Base-by-base conservation (phyloP, 805 yeast genomes). In the Suhomyces faveliae region DNA sequence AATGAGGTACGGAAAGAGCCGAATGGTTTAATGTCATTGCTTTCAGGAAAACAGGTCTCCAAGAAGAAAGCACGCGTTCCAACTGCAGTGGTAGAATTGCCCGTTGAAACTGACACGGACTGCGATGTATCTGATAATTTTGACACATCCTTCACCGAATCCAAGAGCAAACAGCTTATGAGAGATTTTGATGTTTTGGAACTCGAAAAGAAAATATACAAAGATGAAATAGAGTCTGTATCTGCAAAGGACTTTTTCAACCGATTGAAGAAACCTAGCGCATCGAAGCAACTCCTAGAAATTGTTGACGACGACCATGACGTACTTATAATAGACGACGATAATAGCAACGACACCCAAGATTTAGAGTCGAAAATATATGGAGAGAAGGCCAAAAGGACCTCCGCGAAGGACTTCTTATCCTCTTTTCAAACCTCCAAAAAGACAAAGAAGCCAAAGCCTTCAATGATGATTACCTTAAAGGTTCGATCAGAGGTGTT, bases 391-490 rank as follows among this genome's bases (percentile, higher is more conserved):
- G 45, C 56, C 17, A 61, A 61, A 48, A 43, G 62, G 33, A 55
- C 67, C 0, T 59, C 70, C 10, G 66, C 71, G 38, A 67, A 61
- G 42, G 78, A 79, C 52, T 64, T 81, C 3, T 77, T 79, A 53
- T 84, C 80, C 52, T 77, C 88, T 0, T 62, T 89, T 3, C 43
- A 50, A 25, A 42, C 39, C 5, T 10, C 35, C 17, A 41, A 30
- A 22, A 42, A 45, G 22, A 17, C 38, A 21, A 38, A 33, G 22
- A 35, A 27, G 21, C 33, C 35, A 13, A 22, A 22, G 29, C 21
- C 37, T 33, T 25, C 48, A 24, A 22, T 37, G 17, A 24, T 47
- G 38, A 63, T 68, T 5, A 60, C 61, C 1, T 52, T 68, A 15
- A 62, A 59, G 38, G 42, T 72, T 5, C 51, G 58, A 22, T 56